Evolutionary conservation across 2,329 filamentous ascomycete species (phyloP).

Genomic region (Sarocladium strictum): DNA sequence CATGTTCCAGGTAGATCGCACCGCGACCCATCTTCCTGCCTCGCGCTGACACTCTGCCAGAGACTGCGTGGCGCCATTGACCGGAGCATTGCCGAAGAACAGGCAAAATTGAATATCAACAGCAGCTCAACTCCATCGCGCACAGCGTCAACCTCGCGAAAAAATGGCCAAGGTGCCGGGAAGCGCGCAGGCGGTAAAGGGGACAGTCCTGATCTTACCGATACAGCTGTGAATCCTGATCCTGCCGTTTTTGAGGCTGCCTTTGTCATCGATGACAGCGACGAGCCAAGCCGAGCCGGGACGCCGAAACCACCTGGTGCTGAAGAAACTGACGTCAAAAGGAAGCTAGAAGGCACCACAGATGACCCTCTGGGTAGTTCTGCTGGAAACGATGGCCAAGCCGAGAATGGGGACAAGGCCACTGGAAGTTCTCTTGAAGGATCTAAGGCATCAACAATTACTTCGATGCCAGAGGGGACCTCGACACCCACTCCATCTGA

Average conservation of each 20-base stretch:
- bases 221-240: slow-evolving; percentile 55
- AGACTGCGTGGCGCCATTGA: slow-evolving; percentile 81
- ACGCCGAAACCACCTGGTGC: slow-evolving; percentile 47
- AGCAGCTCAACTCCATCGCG: slow-evolving; percentile 36
- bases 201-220: slow-evolving; percentile 27
- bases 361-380: background rate
- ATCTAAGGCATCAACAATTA: background rate
- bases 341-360: slow-evolving; percentile 10
- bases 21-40: background rate
- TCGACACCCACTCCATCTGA: slow-evolving; percentile 32
- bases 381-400: slow-evolving; percentile 14
- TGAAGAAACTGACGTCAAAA: slow-evolving; percentile 20
- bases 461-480: background rate
- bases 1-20: slow-evolving; percentile 16
- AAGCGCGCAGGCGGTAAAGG: slow-evolving; percentile 35
- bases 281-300: slow-evolving; percentile 54
- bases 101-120: slow-evolving; percentile 53
- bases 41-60: slow-evolving; percentile 35
- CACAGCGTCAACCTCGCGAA: slow-evolving; percentile 32
- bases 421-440: slow-evolving; percentile 13
- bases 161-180: slow-evolving; percentile 26
- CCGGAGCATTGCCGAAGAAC: slow-evolving; percentile 83
- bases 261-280: slow-evolving; percentile 81
- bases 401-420: slow-evolving; percentile 16
- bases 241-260: slow-evolving; percentile 83